phyloP scores from a whole-genome alignment of 2,329 filamentous ascomycete genomes.

The Mycosphaerelloides madeirae region DNA sequence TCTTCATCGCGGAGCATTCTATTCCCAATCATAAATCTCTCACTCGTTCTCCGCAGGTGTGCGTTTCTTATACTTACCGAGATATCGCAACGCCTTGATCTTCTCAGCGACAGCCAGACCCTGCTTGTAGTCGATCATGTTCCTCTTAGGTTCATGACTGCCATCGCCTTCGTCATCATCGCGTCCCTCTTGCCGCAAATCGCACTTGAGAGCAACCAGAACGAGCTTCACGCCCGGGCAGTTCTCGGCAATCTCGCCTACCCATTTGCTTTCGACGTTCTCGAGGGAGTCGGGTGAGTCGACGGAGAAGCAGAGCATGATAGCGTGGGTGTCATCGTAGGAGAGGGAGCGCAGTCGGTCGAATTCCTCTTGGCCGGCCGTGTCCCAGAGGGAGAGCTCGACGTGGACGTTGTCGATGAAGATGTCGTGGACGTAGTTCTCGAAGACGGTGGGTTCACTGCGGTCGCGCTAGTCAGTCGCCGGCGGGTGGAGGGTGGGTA shows the following conservation, averaged over 20 bases:
- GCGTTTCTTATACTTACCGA: constrained; percentile 48
- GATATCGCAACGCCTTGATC: constrained; percentile 88
- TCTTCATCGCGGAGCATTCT: constrained; percentile 98
- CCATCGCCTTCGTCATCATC: constrained; percentile 55
- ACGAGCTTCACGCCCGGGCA: constrained; percentile 94
- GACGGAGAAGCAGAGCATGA: constrained; percentile 97
- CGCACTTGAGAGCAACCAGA: constrained; percentile 92
- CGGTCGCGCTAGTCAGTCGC: constrained; percentile 2
- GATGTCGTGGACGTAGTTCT: constrained; percentile 99
- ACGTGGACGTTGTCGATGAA: constrained; percentile 97
- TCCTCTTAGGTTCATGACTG: constrained; percentile 47
- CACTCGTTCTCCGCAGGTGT: background rate
- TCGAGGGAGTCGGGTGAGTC: constrained; percentile 95
- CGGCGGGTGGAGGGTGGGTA: background rate
- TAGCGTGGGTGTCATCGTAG: constrained; percentile 96
- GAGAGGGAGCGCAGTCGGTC: constrained; percentile 91
- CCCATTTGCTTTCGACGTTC: constrained; percentile 98
- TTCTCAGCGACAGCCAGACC: constrained; percentile 85
- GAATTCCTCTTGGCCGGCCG: constrained; percentile 97
- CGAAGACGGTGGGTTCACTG: constrained; percentile 91
- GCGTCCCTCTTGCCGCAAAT: constrained; percentile 72
- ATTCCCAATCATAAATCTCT: constrained; percentile 8
- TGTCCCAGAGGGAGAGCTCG: constrained; percentile 97
- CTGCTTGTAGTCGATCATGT: constrained; percentile 83
- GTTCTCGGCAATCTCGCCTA: constrained; percentile 95